These are phyloP conservation scores for slime mould (Dictyostelium discoideum) DNA, from an alignment of 78 protist genomes.

Conservation along the genomic window DNA sequence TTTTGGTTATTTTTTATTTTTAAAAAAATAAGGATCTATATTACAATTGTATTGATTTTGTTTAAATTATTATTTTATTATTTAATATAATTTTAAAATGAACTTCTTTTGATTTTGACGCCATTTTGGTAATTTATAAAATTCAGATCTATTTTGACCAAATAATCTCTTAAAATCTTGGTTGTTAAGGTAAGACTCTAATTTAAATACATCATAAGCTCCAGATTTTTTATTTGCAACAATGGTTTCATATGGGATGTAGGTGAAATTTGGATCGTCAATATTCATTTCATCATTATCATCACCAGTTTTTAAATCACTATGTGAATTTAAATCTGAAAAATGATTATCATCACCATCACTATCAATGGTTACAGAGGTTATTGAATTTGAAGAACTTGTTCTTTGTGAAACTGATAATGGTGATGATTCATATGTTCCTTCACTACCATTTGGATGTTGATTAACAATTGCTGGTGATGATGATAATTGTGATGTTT, in stretches of 20 bases:
- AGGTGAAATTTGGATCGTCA: neutral
- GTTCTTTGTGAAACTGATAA: neutral
- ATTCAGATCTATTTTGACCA: constrained; percentile 25
- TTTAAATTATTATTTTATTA: no score
- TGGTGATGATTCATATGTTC: neutral
- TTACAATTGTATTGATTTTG: no score
- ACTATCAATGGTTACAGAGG: neutral
- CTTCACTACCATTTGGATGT: neutral
- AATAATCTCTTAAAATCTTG: constrained; percentile 81
- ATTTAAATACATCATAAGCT: neutral
- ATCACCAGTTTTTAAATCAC: neutral
- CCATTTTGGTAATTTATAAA: constrained; percentile 81
- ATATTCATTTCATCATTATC: neutral
- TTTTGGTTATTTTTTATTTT: no score
- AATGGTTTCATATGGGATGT: neutral
- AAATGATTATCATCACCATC: neutral
- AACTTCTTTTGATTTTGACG: constrained; percentile 79
- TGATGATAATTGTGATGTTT: neutral
- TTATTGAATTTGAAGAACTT: neutral
- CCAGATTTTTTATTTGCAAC: neutral
- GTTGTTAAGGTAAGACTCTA: constrained; percentile 59
- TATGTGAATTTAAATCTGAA: neutral
- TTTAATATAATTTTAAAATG: constrained; percentile 24
- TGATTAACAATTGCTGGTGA: neutral
- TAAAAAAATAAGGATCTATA: no score